phyloP scores from a whole-genome alignment of 768 basidiomycete species.

The Boletus rubescentipes region DNA sequence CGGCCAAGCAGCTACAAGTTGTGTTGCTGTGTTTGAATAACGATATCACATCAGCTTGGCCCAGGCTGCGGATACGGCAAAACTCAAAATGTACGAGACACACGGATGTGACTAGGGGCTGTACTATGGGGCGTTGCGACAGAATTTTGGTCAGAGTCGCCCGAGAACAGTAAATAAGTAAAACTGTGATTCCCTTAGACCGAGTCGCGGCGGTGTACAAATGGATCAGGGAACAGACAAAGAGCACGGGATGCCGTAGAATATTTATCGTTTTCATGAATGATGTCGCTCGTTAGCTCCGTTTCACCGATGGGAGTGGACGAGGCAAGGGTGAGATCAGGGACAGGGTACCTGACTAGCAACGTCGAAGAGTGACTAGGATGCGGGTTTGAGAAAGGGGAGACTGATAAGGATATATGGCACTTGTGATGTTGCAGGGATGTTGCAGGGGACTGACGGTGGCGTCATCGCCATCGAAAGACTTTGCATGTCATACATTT shows the following conservation, averaged over 20 bases:
- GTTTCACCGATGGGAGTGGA: conserved; percentile 17
- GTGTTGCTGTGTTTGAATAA: too few relatives aligned
- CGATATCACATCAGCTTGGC: too few relatives aligned
- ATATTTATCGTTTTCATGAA: conserved; percentile 7
- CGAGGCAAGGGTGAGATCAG: conserved; percentile 14
- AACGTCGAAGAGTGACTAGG: neutral
- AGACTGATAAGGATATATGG: conserved; percentile 19
- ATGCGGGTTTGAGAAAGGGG: neutral
- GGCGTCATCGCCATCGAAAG: neutral
- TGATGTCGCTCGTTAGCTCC: conserved; percentile 18
- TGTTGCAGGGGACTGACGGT: neutral
- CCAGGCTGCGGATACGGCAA: too few relatives aligned
- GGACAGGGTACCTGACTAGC: conserved; percentile 11
- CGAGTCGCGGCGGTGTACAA: too few relatives aligned
- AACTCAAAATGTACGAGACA: too few relatives aligned
- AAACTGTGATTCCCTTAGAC: too few relatives aligned
- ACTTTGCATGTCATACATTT: neutral
- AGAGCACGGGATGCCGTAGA: conserved; percentile 1
- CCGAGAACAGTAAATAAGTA: too few relatives aligned
- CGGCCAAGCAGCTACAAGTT: too few relatives aligned
- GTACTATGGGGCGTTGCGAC: too few relatives aligned
- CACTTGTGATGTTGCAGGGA: conserved; percentile 14
- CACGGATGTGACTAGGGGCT: too few relatives aligned
- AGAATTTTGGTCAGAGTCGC: too few relatives aligned
- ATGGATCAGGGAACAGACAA: neutral